phyloP scores from a whole-genome alignment of 495 filamentous ascomycete genomes.

The Trypethelium eluteriae region DNA sequence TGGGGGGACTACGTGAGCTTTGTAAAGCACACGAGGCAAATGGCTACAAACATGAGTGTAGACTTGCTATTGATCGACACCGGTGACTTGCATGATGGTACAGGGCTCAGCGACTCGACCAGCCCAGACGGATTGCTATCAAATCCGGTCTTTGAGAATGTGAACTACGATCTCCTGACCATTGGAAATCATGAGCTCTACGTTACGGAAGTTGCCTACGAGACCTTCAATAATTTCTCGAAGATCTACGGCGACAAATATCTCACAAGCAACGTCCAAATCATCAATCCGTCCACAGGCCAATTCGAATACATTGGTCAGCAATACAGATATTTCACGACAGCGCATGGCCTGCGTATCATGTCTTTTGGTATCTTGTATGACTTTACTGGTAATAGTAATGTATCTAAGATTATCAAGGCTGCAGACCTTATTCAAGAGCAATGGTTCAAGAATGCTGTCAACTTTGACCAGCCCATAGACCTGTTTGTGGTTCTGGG shows the following conservation, averaged over 20 bases:
- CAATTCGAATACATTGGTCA: conserved; percentile 37
- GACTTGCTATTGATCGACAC: conserved; percentile 39
- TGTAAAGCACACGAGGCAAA: conserved; percentile 35
- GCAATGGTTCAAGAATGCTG: conserved; percentile 37
- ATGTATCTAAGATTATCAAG: conserved; percentile 29
- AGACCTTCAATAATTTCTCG: conserved; percentile 34
- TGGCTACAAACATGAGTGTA: conserved; percentile 31
- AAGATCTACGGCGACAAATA: conserved; percentile 39
- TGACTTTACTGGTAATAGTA: conserved; percentile 36
- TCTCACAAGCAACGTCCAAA: conserved; percentile 40
- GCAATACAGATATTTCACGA: conserved; percentile 36
- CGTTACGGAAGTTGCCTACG: conserved; percentile 32
- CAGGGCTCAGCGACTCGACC: conserved; percentile 38
- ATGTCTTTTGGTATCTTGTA: conserved; percentile 40
- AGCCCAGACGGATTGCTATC: conserved; percentile 34
- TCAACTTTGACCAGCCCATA: conserved; percentile 32
- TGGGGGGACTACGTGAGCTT: conserved; percentile 41
- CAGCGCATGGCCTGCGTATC: conserved; percentile 36
- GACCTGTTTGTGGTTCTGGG: conserved; percentile 39
- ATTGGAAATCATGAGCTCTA: conserved; percentile 41
- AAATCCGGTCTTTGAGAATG: conserved; percentile 38
- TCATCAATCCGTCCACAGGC: conserved; percentile 27
- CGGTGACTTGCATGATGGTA: conserved; percentile 41
- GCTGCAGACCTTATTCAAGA: conserved; percentile 31
- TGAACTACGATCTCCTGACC: conserved; percentile 41